phyloP scores from a whole-genome alignment of 208 protist species.

The Tritrichomonas musculus region DNA sequence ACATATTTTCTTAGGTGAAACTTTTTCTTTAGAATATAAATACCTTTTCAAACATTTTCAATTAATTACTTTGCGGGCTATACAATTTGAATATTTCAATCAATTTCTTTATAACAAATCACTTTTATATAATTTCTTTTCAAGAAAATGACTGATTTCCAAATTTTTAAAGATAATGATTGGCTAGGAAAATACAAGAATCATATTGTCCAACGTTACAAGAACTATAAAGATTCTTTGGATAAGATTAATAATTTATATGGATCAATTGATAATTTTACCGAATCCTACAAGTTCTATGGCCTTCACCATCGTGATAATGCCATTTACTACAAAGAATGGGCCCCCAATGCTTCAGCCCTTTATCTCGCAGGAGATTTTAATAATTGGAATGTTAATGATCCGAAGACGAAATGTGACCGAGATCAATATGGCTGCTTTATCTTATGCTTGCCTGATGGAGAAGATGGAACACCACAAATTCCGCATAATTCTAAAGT shows the following conservation, averaged over 20 bases:
- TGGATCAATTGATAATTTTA: slow-evolving; percentile 19
- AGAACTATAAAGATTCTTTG: not conserved
- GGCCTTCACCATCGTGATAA: not conserved
- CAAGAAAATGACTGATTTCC: too few relatives aligned
- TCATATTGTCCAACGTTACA: too few relatives aligned
- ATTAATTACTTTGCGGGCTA: too few relatives aligned
- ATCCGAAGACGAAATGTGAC: not conserved
- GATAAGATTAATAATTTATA: not conserved
- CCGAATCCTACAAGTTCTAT: slow-evolving; percentile 8
- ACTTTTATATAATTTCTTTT: too few relatives aligned
- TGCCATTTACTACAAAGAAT: slow-evolving; percentile 34
- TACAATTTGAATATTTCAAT: too few relatives aligned
- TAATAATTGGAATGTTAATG: slow-evolving; percentile 36
- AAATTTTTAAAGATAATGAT: too few relatives aligned
- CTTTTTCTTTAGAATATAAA: too few relatives aligned
- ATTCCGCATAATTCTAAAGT: not conserved
- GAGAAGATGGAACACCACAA: not conserved
- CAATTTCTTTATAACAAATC: too few relatives aligned
- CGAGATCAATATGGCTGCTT: slow-evolving; percentile 18
- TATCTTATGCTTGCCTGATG: not conserved
- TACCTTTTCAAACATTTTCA: too few relatives aligned
- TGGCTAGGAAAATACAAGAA: too few relatives aligned
- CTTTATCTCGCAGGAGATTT: slow-evolving; percentile 37
- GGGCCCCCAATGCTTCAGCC: slow-evolving; percentile 34
- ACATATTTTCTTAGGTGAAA: too few relatives aligned